Base-by-base conservation (phyloP, 305 asterid genomes). In the Andrographis paniculata region DNA sequence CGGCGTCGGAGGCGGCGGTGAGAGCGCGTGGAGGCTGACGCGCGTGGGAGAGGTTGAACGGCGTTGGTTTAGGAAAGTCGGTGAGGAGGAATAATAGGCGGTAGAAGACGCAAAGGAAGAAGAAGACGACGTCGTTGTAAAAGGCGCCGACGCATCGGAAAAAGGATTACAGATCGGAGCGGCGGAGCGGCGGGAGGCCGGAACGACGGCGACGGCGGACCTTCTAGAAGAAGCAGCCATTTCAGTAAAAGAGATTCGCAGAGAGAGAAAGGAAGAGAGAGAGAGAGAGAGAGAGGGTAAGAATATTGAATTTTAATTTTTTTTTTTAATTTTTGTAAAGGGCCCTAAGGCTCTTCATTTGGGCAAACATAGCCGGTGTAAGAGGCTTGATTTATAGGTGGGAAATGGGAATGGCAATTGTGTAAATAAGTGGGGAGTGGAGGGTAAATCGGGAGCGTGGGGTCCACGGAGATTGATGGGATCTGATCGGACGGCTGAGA, bases 11-110 rank as follows among this genome's bases (percentile, higher is more conserved):
- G 66, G 42, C 9, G 65, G 30, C 16, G 85, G 76, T 1, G 82
- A 65, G 10, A 73, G 65, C 2, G 64, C 69, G 64, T 76, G 76
- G n/a, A 82, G 63, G 20, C 53, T 70, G 49, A 82, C 88, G 71
- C 89, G 88, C 53, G 88, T 60, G 18, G 88, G 94, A 6, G 88
- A 82, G 14, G 75, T 55, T 13, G 93, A 58, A 2, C 88, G 77
- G 31, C 41, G 65, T 17, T 44, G 62, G 18, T 48, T 65, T 50
- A 69, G 65, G 57, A 72, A 54, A 17, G 79, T 59, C 2, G 73
- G 33, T 0, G 78, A 54, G 1, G 86, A 60, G 37, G 60, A 51
- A 37, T 72, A 79, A 66, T 55, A 74, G 24, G 37, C 42, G 9
- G 64, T 57, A 16, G 72, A 65, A 0, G 75, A 70, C 5, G 68